Evolutionary conservation across 1,139 yeast species (phyloP), one percentile per base, ranked within the genome.

Genomic region (Pichia sp.): DNA sequence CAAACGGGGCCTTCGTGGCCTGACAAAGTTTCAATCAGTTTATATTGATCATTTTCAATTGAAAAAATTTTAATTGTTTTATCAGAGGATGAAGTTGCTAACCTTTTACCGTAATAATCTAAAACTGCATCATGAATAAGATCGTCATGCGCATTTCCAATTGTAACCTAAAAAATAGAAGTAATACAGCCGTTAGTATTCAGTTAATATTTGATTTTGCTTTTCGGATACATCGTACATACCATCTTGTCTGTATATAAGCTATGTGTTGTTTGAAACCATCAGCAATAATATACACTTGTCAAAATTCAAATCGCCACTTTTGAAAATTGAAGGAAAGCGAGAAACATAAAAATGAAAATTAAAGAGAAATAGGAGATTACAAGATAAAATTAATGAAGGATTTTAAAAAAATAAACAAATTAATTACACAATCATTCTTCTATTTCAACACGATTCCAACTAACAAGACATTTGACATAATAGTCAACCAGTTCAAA

Each of bases 1-100:
- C 99, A 95, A 48, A 95, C 97, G 13, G 99, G 98, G 27, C 99
- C 99, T 59, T 90, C 96, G 69, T 93, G 99, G 33, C 96, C 81
- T 65, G 79, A 71, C 60, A 93, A 75, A 1, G 98, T 90, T 60
- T 90, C 96, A 34, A 84, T 76, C 51, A 90, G 74, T 66, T 79
- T 83, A 69, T 87, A 87, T 63, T 77, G 80, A 52, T 89, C 96
- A 47, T 93, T 90, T 52, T 89, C 96, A 51, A 91, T 83, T 61
- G 91, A 96, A 66, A 89, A 93, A 58, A 93, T 83, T 71, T 90
- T 90, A 72, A 93, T 87, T 34, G 96, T 87, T 67, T 89, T 89
- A 72, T 93, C 99, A 7, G 96, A 87, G 11, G 96, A 89, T 67
- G 96, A 87, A 4, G 99, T 91, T 49, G 98, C 99, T 57, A 93